Evolutionary conservation across 495 filamentous ascomycete species (phyloP).

Genomic region (Letharia columbiana): DNA sequence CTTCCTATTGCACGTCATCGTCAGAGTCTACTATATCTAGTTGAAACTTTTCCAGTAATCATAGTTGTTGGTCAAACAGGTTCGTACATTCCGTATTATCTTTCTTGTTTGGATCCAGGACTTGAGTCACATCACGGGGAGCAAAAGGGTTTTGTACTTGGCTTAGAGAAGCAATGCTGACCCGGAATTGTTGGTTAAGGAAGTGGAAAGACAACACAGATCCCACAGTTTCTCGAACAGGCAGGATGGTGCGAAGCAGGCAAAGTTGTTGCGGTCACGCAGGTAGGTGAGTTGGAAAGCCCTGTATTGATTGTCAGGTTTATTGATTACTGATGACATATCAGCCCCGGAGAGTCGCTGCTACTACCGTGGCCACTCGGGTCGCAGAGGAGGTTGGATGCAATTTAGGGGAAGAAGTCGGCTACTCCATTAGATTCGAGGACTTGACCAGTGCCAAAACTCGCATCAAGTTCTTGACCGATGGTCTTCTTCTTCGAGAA

Average conservation of each 20-base stretch:
- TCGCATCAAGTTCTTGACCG: constrained; percentile 91
- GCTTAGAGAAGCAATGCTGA: not conserved
- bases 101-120: not conserved
- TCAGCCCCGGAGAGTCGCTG: constrained; percentile 91
- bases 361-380: constrained; percentile 90
- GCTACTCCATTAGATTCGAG: constrained; percentile 92
- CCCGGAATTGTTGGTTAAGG: constrained; percentile 24
- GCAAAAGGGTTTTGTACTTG: not conserved
- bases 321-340: constrained; percentile 5
- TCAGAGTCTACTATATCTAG: constrained; percentile 61
- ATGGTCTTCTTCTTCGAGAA: constrained; percentile 90
- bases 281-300: constrained; percentile 48
- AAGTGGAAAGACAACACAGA: constrained; percentile 82
- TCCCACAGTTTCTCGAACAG: constrained; percentile 80
- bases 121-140: not conserved
- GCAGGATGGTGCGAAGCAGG: constrained; percentile 83
- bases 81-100: not conserved
- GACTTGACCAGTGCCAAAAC: constrained; percentile 85
- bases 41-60: constrained; percentile 73
- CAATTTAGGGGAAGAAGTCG: constrained; percentile 84
- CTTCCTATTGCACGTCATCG: constrained; percentile 72
- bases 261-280: constrained; percentile 81
- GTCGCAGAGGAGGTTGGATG: constrained; percentile 93
- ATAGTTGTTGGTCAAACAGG: constrained; percentile 80
- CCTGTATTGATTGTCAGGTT: not conserved